Percentiles rank a stretch among this genome's conserved stretches.
Evolutionary conservation across 2,329 filamentous ascomycete genomes (phyloP).

Genomic region (Cladosporium sp.): DNA sequence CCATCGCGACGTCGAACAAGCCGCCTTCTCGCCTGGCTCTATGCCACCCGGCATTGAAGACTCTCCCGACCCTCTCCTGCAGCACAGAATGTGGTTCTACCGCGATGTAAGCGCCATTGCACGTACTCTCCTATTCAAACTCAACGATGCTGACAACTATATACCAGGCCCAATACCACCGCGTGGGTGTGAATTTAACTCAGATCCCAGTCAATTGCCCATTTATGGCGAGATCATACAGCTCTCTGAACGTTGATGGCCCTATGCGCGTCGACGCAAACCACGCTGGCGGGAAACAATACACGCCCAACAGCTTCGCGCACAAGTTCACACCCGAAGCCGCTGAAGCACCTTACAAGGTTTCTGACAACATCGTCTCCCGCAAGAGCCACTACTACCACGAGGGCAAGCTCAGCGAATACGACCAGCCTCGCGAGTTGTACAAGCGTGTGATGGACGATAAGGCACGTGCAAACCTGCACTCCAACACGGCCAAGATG

Average conservation of each 20-base stretch:
- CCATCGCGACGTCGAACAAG: conserved; percentile 49
- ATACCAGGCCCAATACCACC: conserved; percentile 46
- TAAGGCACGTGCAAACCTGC: conserved; percentile 41
- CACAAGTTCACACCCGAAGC: conserved; percentile 50
- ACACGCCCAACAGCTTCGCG: conserved; percentile 49
- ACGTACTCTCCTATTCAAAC: background rate
- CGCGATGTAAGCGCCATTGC: background rate
- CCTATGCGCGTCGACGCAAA: conserved; percentile 47
- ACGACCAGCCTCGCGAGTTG: conserved; percentile 49
- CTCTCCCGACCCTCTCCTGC: conserved; percentile 45
- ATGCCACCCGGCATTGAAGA: conserved; percentile 51
- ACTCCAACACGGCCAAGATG: conserved; percentile 46
- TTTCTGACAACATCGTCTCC: conserved; percentile 48
- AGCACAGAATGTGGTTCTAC: conserved; percentile 50
- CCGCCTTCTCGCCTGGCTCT: conserved; percentile 49
- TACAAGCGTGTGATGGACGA: conserved; percentile 48
- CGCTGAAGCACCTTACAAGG: conserved; percentile 48
- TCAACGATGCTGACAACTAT: background rate
- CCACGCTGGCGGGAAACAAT: conserved; percentile 47
- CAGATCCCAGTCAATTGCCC: conserved; percentile 48
- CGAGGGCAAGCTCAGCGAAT: conserved; percentile 51
- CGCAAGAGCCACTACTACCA: conserved; percentile 54
- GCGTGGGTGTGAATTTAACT: conserved; percentile 50
- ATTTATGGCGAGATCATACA: conserved; percentile 46
- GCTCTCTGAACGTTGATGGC: conserved; percentile 49